A percentile compares a stretch with the other conserved stretches of the same genome.
Conservation (phyloP, 2,329 filamentous ascomycete genomes). For the Escovopsis weberi region DNA sequence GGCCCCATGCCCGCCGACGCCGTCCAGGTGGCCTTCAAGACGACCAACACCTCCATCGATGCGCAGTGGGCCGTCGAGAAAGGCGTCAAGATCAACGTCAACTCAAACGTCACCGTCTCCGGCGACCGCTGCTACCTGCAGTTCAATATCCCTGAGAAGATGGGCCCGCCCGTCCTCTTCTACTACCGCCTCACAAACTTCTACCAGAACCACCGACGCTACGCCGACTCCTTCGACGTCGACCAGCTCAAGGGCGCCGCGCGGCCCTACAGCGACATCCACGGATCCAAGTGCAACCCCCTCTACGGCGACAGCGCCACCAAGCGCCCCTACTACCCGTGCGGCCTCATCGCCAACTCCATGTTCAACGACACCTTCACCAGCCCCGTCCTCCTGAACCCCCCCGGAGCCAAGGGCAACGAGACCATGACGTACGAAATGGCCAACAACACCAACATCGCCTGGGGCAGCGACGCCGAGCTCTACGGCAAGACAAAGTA, state of each 20-base stretch:
- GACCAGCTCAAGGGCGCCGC: slow-evolving; percentile 64
- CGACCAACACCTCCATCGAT: slow-evolving; percentile 23
- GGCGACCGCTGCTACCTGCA: slow-evolving; percentile 53
- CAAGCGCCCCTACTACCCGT: slow-evolving; percentile 76
- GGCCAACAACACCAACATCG: slow-evolving; percentile 60
- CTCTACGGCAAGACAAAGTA: slow-evolving; percentile 64
- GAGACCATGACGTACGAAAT: slow-evolving; percentile 50
- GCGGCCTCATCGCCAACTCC: slow-evolving; percentile 91
- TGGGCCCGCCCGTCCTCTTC: slow-evolving; percentile 71
- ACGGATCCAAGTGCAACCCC: slow-evolving; percentile 59
- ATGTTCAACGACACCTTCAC: slow-evolving; percentile 88
- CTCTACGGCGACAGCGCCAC: slow-evolving; percentile 37
- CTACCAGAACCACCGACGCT: slow-evolving; percentile 96
- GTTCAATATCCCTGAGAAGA: slow-evolving; percentile 65
- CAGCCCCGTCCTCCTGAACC: slow-evolving; percentile 47
- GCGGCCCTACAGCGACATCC: slow-evolving; percentile 45
- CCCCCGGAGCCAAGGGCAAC: slow-evolving; percentile 16
- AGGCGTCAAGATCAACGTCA: slow-evolving; percentile 26
- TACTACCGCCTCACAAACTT: slow-evolving; percentile 97
- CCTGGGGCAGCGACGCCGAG: slow-evolving; percentile 71
- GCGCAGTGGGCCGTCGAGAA: slow-evolving; percentile 29
- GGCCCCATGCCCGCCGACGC: slow-evolving; percentile 38
- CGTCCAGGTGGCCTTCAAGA: slow-evolving; percentile 60
- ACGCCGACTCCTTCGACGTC: slow-evolving; percentile 77
- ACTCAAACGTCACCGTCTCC: slow-evolving; percentile 19